phyloP scores from a whole-genome alignment of 1,139 yeast species.

The Sugiyamaella neomexicana region DNA sequence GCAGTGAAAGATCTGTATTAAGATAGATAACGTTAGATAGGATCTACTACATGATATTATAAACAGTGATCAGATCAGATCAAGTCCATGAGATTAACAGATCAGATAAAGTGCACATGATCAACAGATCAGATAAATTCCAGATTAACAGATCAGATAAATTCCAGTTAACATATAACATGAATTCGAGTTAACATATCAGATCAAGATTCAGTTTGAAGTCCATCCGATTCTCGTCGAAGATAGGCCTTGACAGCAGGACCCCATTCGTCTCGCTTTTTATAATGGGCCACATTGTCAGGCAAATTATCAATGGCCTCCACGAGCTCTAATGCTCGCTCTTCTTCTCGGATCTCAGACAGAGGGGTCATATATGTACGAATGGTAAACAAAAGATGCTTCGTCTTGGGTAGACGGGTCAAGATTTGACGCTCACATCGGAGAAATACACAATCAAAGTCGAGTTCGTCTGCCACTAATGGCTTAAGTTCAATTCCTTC shows the following conservation, averaged over 20 bases:
- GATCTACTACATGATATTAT: no score
- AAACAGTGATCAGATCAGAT: no score
- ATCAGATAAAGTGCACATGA: no score
- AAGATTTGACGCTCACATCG: conserved; percentile 64
- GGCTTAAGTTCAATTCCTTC: conserved; percentile 38
- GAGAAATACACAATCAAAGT: conserved; percentile 56
- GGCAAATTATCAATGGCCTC: conserved; percentile 63
- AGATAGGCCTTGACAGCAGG: conserved; percentile 56
- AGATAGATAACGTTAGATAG: no score
- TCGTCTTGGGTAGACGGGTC: conserved; percentile 56
- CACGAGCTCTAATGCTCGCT: conserved; percentile 45
- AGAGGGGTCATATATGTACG: conserved; percentile 69
- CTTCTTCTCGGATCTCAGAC: conserved; percentile 52
- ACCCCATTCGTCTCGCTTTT: conserved; percentile 64
- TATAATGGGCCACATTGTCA: conserved; percentile 58
- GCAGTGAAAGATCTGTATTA: neutral
- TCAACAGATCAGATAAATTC: no score
- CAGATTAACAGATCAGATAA: no score
- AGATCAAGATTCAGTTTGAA: neutral
- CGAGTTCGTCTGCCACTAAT: conserved; percentile 48
- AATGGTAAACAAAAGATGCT: conserved; percentile 58
- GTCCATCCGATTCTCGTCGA: conserved; percentile 21
- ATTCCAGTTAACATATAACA: no score
- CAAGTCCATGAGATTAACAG: no score
- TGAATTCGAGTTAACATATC: no score